Evolutionary conservation across 495 filamentous ascomycete genomes (phyloP).

Genomic region (Aspergillus steynii): DNA sequence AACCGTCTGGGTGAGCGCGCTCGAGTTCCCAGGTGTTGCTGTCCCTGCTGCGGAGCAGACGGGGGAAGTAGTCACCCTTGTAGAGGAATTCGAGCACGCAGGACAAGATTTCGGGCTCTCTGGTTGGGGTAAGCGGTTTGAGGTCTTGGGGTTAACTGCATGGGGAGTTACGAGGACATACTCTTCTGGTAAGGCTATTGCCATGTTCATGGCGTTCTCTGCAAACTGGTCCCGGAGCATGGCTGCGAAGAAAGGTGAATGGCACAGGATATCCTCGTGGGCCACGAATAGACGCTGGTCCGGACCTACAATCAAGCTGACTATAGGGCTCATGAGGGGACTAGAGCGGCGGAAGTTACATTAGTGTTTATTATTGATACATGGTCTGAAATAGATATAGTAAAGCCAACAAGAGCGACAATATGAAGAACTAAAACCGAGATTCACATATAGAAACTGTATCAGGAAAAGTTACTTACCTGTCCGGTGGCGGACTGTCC

Average conservation of each 20-base stretch:
- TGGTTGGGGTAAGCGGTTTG: conserved; percentile 15
- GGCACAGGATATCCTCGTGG: conserved; percentile 64
- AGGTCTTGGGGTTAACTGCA: neutral
- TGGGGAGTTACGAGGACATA: conserved; percentile 15
- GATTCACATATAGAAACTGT: neutral
- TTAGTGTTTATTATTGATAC: conserved; percentile 19
- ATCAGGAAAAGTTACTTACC: conserved; percentile 30
- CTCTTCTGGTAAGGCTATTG: conserved; percentile 64
- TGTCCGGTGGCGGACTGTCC: conserved; percentile 53
- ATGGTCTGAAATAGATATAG: neutral
- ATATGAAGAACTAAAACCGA: neutral
- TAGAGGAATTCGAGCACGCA: conserved; percentile 70
- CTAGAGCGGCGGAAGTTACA: conserved; percentile 33
- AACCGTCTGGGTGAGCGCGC: conserved; percentile 52
- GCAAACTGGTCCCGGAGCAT: conserved; percentile 58
- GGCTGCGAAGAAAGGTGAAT: conserved; percentile 59
- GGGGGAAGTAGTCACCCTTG: conserved; percentile 69
- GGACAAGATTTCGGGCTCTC: conserved; percentile 65
- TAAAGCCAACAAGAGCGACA: conserved; percentile 9
- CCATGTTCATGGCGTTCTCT: conserved; percentile 52
- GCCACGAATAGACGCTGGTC: conserved; percentile 79
- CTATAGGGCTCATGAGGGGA: conserved; percentile 71
- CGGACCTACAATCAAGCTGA: conserved; percentile 77
- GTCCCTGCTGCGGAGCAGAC: conserved; percentile 49
- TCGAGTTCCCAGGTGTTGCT: conserved; percentile 69